Base-by-base conservation (phyloP, 1,284 basidiomycete genomes). In the Amylostereum chailletii region DNA sequence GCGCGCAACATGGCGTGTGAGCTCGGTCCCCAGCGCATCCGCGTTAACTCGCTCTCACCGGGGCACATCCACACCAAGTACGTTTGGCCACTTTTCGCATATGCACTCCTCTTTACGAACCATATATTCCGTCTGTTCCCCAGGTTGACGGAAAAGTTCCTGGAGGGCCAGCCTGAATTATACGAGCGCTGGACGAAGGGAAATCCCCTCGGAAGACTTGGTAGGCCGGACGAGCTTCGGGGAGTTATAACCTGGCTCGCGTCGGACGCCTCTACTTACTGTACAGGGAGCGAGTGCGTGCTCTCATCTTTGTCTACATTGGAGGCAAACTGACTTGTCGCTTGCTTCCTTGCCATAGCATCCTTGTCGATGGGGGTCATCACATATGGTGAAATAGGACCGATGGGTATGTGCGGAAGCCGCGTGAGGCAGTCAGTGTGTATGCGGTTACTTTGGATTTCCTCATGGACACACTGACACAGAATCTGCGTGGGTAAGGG, bases 61-160 rank as follows among this genome's bases (percentile, higher is more conserved):
- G 62, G 62, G 4, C 56, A 67, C 53, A 65, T 66, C 43, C 80
- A 81, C 56, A 88, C 85, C 2, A 70, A 69, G 83, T 85, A 19
- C 19, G 19, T 19, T 19, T 19, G 19, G 19, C 19, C 19, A 19
- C 19, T 19, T 19, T 19, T 19, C 19, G 19, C 19, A 19, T 19
- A 19, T 19, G 19, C 19, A 29, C 5, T 10, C 26, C 19, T 6
- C 26, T 1, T 36, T 30, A 27, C 6, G 6, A 4, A n/a, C 7
- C 42, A 31, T 19, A 19, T 19, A n/a, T 42, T 3, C 8, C 27
- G 7, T 19, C n/a, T 26, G 34, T 11, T 9, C 31, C 5, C n/a
- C 34, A 60, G 61, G 47, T 64, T 69, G 60, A 66, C 67, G 19
- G 60, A 59, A 36, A 59, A 59, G 45, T 64, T 64, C 56, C 56